Percentiles rank a stretch among this genome's conserved stretches.
phyloP scores from a whole-genome alignment of 352 stramenopile species.

The Aphanomyces astaci region DNA sequence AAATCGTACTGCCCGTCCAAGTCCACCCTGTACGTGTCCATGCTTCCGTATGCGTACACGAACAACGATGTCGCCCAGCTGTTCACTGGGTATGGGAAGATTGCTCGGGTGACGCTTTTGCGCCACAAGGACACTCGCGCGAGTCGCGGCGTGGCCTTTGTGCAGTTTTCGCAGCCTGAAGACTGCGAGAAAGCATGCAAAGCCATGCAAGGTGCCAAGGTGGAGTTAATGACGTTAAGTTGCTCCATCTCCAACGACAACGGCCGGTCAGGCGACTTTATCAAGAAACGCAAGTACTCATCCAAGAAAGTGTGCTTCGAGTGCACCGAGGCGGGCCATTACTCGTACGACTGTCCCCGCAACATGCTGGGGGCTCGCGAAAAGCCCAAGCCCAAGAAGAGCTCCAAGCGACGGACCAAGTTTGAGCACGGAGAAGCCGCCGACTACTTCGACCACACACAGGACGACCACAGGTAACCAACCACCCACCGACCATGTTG shows the following conservation, averaged over 20 bases:
- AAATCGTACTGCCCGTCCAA: slow-evolving; percentile 22
- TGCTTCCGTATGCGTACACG: slow-evolving; percentile 83
- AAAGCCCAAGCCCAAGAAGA: slow-evolving; percentile 60
- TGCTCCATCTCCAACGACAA: slow-evolving; percentile 74
- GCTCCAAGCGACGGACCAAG: slow-evolving; percentile 53
- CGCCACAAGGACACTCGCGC: slow-evolving; percentile 34
- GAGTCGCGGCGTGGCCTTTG: slow-evolving; percentile 73
- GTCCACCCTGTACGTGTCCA: slow-evolving; percentile 76
- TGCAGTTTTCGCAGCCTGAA: slow-evolving; percentile 69
- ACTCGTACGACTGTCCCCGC: slow-evolving; percentile 76
- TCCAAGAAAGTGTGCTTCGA: slow-evolving; percentile 70
- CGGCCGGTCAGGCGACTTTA: slow-evolving; percentile 64
- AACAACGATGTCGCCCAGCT: slow-evolving; percentile 83
- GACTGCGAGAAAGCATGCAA: slow-evolving; percentile 56
- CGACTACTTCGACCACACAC: slow-evolving; percentile 50
- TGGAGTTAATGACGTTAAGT: slow-evolving; percentile 56
- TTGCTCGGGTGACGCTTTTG: slow-evolving; percentile 49
- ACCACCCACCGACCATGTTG: not conserved
- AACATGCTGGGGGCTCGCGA: slow-evolving; percentile 73
- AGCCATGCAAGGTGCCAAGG: slow-evolving; percentile 45
- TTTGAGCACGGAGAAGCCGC: slow-evolving; percentile 48
- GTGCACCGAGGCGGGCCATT: slow-evolving; percentile 64
- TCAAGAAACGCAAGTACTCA: slow-evolving; percentile 72
- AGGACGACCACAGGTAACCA: slow-evolving; percentile 35
- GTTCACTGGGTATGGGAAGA: slow-evolving; percentile 62